phyloP scores from a whole-genome alignment of 164 flowering plant species.

The Saururus chinensis region DNA sequence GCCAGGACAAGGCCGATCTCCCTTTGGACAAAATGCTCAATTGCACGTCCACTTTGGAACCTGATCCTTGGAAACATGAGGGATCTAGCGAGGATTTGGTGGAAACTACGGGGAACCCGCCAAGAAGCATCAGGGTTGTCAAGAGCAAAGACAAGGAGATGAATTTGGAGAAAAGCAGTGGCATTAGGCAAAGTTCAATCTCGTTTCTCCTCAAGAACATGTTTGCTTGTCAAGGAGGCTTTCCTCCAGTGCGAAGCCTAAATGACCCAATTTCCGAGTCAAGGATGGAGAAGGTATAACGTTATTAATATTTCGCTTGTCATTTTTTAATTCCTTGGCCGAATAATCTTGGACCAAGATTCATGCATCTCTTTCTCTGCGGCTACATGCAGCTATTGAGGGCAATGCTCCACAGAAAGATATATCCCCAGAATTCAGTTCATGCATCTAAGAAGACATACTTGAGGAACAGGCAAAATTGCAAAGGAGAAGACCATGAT shows the following conservation, averaged over 20 bases:
- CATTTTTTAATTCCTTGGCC: background rate
- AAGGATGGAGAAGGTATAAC: constrained; percentile 69
- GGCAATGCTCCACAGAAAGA: constrained; percentile 58
- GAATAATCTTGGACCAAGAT: no score
- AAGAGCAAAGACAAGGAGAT: constrained; percentile 57
- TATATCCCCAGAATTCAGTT: constrained; percentile 37
- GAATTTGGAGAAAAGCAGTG: constrained; percentile 28
- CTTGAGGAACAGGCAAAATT: constrained; percentile 26
- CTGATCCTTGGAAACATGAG: constrained; percentile 30
- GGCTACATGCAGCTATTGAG: constrained; percentile 45
- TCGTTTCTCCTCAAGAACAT: constrained; percentile 72
- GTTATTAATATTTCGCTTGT: background rate
- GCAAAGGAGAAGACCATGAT: constrained; percentile 19
- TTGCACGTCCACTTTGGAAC: constrained; percentile 86
- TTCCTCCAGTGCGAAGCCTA: constrained; percentile 34
- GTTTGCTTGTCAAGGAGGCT: constrained; percentile 49
- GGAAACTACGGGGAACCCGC: constrained; percentile 26
- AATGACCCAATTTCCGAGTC: constrained; percentile 65
- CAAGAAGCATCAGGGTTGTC: constrained; percentile 28
- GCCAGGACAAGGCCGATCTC: constrained; percentile 25
- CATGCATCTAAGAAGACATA: constrained; percentile 34
- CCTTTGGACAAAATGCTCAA: constrained; percentile 81
- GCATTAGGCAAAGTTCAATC: constrained; percentile 46
- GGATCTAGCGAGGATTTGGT: constrained; percentile 14
- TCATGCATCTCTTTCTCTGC: no score